Conservation (phyloP, 2,329 filamentous ascomycete species). For the Aureobasidium melanogenum region DNA sequence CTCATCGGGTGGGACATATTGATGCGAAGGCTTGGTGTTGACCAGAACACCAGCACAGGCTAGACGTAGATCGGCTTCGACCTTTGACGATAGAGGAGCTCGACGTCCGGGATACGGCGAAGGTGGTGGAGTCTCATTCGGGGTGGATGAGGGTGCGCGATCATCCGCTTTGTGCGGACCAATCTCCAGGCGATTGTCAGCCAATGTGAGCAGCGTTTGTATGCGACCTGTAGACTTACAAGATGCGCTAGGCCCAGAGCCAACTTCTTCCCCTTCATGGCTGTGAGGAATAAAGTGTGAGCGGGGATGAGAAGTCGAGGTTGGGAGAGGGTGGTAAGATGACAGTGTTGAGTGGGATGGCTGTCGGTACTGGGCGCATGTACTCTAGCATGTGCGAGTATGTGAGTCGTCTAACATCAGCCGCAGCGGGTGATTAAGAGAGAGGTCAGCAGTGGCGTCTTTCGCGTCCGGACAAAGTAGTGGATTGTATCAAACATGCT, state of each 20-base stretch:
- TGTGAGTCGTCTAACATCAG: not conserved
- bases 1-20: constrained; percentile 21
- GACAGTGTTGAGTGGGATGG: not conserved
- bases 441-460: not conserved
- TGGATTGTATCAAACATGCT: not conserved
- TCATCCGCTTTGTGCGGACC: constrained; percentile 4
- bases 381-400: not conserved
- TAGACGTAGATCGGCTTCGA: constrained; percentile 36
- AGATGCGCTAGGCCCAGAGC: constrained; percentile 7
- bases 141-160: not conserved
- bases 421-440: not conserved
- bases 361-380: not conserved
- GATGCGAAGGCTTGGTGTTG: constrained; percentile 28
- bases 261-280: constrained; percentile 7
- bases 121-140: constrained; percentile 23
- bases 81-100: constrained; percentile 32
- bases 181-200: constrained; percentile 1
- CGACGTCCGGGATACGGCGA: constrained; percentile 36
- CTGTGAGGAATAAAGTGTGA: not conserved
- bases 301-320: not conserved
- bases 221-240: not conserved
- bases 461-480: not conserved
- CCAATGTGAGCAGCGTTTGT: not conserved
- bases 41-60: constrained; percentile 38
- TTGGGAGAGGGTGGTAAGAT: not conserved